These are phyloP conservation scores for Acanthamoeba lenticulata DNA, from an alignment of 208 protist genomes.

Conservation along the genomic window DNA sequence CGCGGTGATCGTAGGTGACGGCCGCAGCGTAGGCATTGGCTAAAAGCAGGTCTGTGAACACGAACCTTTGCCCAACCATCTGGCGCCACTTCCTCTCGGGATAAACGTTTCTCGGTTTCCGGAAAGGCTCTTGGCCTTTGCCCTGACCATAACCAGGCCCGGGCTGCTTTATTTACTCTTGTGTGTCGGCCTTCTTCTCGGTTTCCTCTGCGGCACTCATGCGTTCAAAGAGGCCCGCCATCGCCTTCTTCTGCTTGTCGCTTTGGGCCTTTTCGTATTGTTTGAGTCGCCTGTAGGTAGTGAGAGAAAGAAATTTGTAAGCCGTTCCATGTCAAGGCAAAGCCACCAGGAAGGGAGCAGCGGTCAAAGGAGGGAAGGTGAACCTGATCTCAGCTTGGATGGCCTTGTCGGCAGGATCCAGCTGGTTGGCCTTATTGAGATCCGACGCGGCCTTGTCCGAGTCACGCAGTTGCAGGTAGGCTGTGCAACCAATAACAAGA, in stretches of 20 bases:
- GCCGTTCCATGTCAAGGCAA: too few species aligned
- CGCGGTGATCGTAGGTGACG: too few species aligned
- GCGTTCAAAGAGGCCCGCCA: conserved; percentile 1
- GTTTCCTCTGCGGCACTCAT: not conserved
- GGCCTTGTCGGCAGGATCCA: not conserved
- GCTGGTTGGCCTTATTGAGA: not conserved
- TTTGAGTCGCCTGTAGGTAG: not conserved
- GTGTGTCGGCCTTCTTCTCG: not conserved
- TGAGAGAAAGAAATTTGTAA: too few species aligned
- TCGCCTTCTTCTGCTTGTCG: conserved; percentile 20
- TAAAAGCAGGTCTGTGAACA: too few species aligned
- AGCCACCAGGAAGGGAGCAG: too few species aligned
- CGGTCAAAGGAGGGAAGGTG: too few species aligned
- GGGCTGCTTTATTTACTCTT: not conserved
- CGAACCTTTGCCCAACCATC: too few species aligned
- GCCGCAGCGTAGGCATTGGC: too few species aligned
- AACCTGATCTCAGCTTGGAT: conserved; percentile 35
- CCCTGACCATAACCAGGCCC: too few species aligned
- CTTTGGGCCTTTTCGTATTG: conserved; percentile 23
- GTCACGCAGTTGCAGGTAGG: not conserved
- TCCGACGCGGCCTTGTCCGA: not conserved
- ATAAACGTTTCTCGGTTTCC: too few species aligned
- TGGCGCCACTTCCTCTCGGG: too few species aligned
- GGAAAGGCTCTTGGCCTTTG: too few species aligned
- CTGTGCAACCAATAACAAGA: not conserved